Percentiles rank a stretch among this genome's conserved stretches.
Evolutionary conservation across 2,329 filamentous ascomycete genomes (phyloP).

Genomic region (Venturia aucupariae): DNA sequence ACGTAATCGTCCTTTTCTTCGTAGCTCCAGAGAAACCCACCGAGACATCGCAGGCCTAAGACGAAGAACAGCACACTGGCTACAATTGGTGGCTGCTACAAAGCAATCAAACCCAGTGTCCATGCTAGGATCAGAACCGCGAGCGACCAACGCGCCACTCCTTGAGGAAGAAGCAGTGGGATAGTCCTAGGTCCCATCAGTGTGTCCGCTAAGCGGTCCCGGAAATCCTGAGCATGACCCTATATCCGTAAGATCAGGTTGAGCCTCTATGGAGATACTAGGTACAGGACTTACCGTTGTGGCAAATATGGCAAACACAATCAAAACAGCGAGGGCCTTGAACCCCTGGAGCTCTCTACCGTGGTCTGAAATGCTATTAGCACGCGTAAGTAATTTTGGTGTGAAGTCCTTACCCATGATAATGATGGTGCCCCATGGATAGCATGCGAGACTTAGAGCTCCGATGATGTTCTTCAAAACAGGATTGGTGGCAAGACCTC

Average conservation of each 20-base stretch:
- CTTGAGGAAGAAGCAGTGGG: neutral
- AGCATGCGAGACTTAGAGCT: neutral
- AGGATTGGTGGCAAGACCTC: neutral
- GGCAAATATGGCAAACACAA: neutral
- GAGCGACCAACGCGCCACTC: neutral
- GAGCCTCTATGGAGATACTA: neutral
- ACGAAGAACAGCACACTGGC: neutral
- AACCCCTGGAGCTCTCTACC: neutral
- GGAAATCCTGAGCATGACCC: neutral
- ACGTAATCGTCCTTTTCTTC: neutral
- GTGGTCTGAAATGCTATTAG: neutral
- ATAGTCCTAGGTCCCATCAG: neutral
- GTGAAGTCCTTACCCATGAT: neutral
- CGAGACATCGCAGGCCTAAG: neutral
- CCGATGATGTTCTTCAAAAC: neutral
- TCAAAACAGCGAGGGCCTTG: neutral
- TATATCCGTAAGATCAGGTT: neutral
- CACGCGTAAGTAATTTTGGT: neutral
- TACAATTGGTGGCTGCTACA: neutral
- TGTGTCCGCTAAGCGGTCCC: neutral
- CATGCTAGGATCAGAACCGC: neutral
- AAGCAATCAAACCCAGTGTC: neutral
- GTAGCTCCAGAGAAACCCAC: neutral
- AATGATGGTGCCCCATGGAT: neutral
- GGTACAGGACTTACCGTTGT: neutral